Percentiles rank a stretch among this genome's conserved stretches.
These are phyloP conservation scores for Hypomyces rosellus DNA, from an alignment of 2,329 filamentous ascomycete genomes.

Conservation along the genomic window DNA sequence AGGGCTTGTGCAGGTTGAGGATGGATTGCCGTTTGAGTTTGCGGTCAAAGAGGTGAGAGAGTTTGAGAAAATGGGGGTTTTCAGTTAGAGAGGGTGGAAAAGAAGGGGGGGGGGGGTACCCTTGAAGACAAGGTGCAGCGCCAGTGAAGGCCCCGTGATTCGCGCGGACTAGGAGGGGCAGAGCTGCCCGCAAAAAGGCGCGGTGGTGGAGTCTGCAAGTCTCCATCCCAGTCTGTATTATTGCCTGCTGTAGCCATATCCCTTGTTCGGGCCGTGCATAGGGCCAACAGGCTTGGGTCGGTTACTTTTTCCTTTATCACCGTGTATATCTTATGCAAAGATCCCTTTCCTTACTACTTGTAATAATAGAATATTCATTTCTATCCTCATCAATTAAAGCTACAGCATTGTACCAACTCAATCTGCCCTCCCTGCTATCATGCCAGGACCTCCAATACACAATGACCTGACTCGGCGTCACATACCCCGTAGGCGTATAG, in stretches of 20 bases:
- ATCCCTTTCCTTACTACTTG: too few relatives aligned
- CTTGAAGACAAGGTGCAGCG: conserved; percentile 10
- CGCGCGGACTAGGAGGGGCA: conserved; percentile 13
- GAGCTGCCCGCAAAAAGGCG: conserved; percentile 7
- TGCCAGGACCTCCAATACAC: conserved; percentile 19
- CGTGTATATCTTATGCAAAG: too few relatives aligned
- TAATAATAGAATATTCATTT: too few relatives aligned
- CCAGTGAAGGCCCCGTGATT: conserved; percentile 10
- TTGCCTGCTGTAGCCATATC: too few relatives aligned
- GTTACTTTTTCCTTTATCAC: too few relatives aligned
- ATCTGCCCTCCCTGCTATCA: conserved; percentile 13
- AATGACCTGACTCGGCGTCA: conserved; percentile 4
- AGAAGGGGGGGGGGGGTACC: conserved; percentile 10
- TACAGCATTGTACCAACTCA: not conserved
- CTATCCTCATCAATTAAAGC: not conserved
- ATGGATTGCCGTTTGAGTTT: not conserved
- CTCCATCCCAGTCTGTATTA: too few relatives aligned
- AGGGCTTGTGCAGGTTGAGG: not conserved
- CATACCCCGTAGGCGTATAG: conserved; percentile 25
- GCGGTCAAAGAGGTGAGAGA: not conserved
- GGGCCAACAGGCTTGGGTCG: too few relatives aligned
- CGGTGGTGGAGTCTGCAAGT: not conserved
- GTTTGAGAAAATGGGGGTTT: conserved; percentile 3
- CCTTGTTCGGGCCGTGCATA: too few relatives aligned
- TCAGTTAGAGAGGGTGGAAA: conserved; percentile 3